Evolutionary conservation across 805 yeast species (phyloP).

Genomic region (Metschnikowia kunwiensis): DNA sequence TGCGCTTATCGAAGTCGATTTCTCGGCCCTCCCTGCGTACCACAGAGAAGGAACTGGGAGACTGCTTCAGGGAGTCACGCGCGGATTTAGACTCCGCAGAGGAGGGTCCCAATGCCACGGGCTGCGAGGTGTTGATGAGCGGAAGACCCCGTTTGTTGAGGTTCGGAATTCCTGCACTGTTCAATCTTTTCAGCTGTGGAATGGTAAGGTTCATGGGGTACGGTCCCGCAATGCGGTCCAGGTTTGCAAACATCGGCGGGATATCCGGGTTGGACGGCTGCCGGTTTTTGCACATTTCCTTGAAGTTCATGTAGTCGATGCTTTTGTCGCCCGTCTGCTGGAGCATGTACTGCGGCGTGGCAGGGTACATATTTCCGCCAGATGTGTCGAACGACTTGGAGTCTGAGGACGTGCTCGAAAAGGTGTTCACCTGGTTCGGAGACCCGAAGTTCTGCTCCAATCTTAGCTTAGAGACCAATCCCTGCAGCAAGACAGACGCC

Average conservation of each 20-base stretch:
- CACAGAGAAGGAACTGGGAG: constrained; percentile 52
- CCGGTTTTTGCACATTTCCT: constrained; percentile 27
- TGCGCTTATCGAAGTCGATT: constrained; percentile 75
- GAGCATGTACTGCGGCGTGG: constrained; percentile 67
- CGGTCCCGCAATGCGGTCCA: constrained; percentile 5
- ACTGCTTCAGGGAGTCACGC: neutral
- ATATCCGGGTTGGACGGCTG: neutral
- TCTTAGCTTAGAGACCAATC: constrained; percentile 33
- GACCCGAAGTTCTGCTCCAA: constrained; percentile 34
- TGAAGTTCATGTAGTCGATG: constrained; percentile 57
- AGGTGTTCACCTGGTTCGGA: constrained; percentile 31
- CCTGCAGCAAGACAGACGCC: constrained; percentile 31
- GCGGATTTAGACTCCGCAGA: too few species aligned
- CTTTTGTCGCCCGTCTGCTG: constrained; percentile 40
- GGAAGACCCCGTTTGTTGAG: constrained; percentile 10
- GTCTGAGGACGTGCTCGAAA: constrained; percentile 52
- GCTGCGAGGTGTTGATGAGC: constrained; percentile 21
- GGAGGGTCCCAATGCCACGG: neutral
- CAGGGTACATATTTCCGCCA: constrained; percentile 47
- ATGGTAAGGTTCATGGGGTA: constrained; percentile 15
- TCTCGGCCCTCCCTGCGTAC: constrained; percentile 64
- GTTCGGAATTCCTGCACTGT: neutral
- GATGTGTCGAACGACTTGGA: constrained; percentile 51
- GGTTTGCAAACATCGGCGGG: constrained; percentile 1
- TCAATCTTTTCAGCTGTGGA: constrained; percentile 16